Conservation (phyloP, 768 basidiomycete genomes). For the Termitomyces titanicus region DNA sequence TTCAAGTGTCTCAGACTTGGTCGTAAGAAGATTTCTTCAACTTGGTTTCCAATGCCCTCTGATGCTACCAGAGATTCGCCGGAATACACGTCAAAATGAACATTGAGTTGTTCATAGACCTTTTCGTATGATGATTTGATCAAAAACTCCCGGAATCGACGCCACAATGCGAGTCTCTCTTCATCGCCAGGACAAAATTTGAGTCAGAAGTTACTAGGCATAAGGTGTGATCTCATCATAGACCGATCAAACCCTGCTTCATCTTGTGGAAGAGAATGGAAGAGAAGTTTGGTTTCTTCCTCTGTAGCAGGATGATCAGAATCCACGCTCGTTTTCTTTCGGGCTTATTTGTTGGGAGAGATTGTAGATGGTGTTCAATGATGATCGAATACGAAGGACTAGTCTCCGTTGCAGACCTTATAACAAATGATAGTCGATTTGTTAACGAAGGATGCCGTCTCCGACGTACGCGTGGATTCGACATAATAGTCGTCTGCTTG, state of each 20-base stretch:
- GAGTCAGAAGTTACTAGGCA: too few relatives aligned
- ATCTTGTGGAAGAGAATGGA: constrained; percentile 5
- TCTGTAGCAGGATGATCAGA: constrained; percentile 74
- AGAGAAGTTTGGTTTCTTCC: constrained; percentile 59
- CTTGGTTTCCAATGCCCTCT: constrained; percentile 62
- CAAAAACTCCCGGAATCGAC: constrained; percentile 85
- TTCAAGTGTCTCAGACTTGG: constrained; percentile 2
- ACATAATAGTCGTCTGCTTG: constrained; percentile 6
- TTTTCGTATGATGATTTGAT: constrained; percentile 84
- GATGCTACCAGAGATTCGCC: constrained; percentile 81
- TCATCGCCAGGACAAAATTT: constrained; percentile 55
- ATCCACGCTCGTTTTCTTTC: constrained; percentile 18
- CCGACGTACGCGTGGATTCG: constrained; percentile 2
- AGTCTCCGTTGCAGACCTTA: too few relatives aligned
- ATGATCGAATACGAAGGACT: constrained; percentile 7
- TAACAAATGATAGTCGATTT: constrained; percentile 7
- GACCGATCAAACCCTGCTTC: constrained; percentile 2
- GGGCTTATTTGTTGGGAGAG: constrained; percentile 39
- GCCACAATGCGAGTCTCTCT: constrained; percentile 79
- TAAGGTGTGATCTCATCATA: not conserved
- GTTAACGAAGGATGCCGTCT: constrained; percentile 10
- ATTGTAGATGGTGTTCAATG: constrained; percentile 33
- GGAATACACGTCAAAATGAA: constrained; percentile 85
- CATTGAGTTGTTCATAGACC: constrained; percentile 85
- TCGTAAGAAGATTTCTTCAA: constrained; percentile 51